These are phyloP conservation scores for Phaffia tasmanica DNA, from an alignment of 768 basidiomycete species.

Conservation along the genomic window DNA sequence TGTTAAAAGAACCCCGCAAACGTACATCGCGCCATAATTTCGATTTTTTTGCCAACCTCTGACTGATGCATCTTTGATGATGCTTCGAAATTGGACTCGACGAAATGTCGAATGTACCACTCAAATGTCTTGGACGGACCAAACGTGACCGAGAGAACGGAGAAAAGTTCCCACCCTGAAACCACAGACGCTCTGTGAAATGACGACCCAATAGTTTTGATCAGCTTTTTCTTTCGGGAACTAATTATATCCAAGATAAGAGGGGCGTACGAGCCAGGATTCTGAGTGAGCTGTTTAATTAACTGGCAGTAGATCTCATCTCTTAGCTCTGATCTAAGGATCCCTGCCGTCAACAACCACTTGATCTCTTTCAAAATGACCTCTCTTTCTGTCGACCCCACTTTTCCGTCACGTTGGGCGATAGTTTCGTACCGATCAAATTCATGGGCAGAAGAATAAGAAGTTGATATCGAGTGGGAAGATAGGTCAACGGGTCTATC, in stretches of 20 bases:
- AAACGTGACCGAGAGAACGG: conserved; percentile 81
- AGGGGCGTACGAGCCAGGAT: conserved; percentile 63
- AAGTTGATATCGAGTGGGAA: neutral
- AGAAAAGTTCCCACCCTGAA: conserved; percentile 86
- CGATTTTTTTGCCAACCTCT: conserved; percentile 7
- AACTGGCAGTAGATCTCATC: conserved; percentile 90
- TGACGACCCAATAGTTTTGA: neutral
- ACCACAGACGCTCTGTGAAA: conserved; percentile 62
- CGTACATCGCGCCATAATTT: conserved; percentile 59
- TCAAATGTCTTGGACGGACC: conserved; percentile 90
- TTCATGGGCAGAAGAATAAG: neutral
- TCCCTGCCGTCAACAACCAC: conserved; percentile 70
- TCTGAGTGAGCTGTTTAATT: conserved; percentile 79
- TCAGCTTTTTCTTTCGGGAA: neutral
- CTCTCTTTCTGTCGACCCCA: conserved; percentile 31
- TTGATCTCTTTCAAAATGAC: conserved; percentile 63
- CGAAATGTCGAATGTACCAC: conserved; percentile 66
- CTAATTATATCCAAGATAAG: too few species aligned
- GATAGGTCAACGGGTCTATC: conserved; percentile 44
- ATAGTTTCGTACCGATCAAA: conserved; percentile 1
- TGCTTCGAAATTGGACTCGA: conserved; percentile 55
- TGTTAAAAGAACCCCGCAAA: neutral
- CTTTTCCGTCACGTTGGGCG: conserved; percentile 29
- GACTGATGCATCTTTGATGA: conserved; percentile 31
- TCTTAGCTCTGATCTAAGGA: conserved; percentile 67